Conservation (phyloP, 1,284 basidiomycete species). For the Leccinum fuscescens region DNA sequence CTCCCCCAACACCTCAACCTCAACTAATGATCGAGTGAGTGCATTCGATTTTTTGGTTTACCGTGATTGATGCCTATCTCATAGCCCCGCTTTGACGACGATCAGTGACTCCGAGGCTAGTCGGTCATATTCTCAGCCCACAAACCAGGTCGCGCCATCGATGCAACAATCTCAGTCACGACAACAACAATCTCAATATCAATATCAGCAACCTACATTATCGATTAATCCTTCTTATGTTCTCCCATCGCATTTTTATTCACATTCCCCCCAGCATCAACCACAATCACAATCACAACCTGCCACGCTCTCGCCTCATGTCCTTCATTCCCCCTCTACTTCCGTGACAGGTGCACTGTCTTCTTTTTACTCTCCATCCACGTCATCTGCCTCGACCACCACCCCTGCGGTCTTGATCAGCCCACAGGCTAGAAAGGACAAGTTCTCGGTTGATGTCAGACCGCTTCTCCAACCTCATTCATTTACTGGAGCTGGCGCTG, state of each 20-base stretch:
- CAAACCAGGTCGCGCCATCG: slow-evolving; percentile 23
- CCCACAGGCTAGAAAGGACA: slow-evolving; percentile 45
- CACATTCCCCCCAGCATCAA: slow-evolving; percentile 31
- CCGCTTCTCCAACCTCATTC: slow-evolving; percentile 52
- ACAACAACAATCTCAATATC: slow-evolving; percentile 38
- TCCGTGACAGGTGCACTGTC: slow-evolving; percentile 40
- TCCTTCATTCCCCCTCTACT: slow-evolving; percentile 53
- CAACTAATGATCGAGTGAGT: slow-evolving; percentile 56
- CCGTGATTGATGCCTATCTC: slow-evolving; percentile 14
- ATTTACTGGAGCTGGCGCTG: slow-evolving; percentile 70
- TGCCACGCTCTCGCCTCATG: slow-evolving; percentile 65
- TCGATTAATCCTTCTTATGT: slow-evolving; percentile 40
- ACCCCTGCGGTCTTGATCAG: slow-evolving; percentile 25
- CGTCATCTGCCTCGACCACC: slow-evolving; percentile 28
- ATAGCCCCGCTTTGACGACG: slow-evolving; percentile 52
- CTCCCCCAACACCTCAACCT: slow-evolving; percentile 29
- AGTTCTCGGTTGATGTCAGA: slow-evolving; percentile 48
- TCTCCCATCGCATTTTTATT: slow-evolving; percentile 42
- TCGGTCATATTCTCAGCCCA: slow-evolving; percentile 37
- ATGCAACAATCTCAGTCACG: slow-evolving; percentile 36
- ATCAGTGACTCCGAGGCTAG: slow-evolving; percentile 39
- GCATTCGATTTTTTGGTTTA: not conserved
- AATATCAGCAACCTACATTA: slow-evolving; percentile 40
- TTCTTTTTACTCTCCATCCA: slow-evolving; percentile 35
- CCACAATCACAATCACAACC: slow-evolving; percentile 45